Evolutionary conservation across 257 asterid species (phyloP).

Genomic region (Oldenlandia corymbosa): DNA sequence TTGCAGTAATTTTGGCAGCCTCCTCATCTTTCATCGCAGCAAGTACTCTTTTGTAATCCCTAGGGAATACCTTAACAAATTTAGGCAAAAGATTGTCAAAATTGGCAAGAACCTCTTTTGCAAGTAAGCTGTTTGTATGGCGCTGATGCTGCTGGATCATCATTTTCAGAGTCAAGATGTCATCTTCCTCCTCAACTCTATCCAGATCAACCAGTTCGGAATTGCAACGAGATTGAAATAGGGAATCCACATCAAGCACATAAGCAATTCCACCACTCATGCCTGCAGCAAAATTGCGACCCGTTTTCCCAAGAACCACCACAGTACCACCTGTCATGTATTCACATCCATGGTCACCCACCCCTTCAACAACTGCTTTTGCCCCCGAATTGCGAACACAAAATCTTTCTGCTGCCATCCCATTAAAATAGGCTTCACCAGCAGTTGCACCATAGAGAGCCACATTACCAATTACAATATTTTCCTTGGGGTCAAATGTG

Average conservation of each 20-base stretch:
- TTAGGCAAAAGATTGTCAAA: conserved; percentile 69
- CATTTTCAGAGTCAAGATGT: conserved; percentile 69
- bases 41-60: conserved; percentile 79
- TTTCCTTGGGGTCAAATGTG: conserved; percentile 85
- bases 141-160: conserved; percentile 98
- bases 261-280: conserved; percentile 99
- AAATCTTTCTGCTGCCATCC: conserved; percentile 99
- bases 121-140: conserved; percentile 81
- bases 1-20: conserved; percentile 38
- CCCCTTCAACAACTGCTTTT: conserved; percentile 96
- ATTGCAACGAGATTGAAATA: conserved; percentile 72
- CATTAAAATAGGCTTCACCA: conserved; percentile 98
- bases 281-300: conserved; percentile 98
- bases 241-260: conserved; percentile 71
- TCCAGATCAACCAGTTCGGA: conserved; percentile 90
- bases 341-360: conserved; percentile 99
- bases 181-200: conserved; percentile 85
- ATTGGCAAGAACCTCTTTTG: conserved; percentile 71
- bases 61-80: conserved; percentile 89
- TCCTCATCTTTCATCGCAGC: conserved; percentile 58
- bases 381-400: conserved; percentile 98
- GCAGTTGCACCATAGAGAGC: conserved; percentile 91
- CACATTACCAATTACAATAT: conserved; percentile 94
- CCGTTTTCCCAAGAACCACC: conserved; percentile 87
- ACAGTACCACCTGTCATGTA: conserved; percentile 98